Evolutionary conservation across 768 basidiomycete species (phyloP).

Genomic region (Goffeauzyma gilvescens): DNA sequence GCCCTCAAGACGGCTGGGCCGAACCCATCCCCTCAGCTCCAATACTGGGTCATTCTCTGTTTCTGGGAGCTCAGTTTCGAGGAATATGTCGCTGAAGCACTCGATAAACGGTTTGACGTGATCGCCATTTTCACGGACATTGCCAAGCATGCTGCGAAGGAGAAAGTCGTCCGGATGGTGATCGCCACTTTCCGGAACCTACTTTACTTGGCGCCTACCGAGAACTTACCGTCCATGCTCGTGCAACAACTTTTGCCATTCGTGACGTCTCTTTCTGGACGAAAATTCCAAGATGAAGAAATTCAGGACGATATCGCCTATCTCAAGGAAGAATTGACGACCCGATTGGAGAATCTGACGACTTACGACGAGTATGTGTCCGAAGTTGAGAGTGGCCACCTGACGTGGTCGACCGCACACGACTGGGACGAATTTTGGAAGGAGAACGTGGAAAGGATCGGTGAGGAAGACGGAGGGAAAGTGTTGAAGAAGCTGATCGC

Average conservation of each 20-base stretch:
- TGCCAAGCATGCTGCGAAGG: constrained; percentile 78
- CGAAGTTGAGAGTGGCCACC: constrained; percentile 68
- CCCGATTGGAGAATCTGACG: constrained; percentile 76
- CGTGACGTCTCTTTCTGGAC: constrained; percentile 55
- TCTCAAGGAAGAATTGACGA: constrained; percentile 65
- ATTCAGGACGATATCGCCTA: constrained; percentile 78
- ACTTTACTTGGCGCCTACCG: constrained; percentile 63
- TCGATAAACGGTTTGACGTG: constrained; percentile 78
- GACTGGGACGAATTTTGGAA: constrained; percentile 97
- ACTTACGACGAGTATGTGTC: constrained; percentile 93
- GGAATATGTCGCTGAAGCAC: constrained; percentile 57
- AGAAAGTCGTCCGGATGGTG: constrained; percentile 87
- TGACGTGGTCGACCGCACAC: constrained; percentile 91
- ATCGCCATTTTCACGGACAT: constrained; percentile 65
- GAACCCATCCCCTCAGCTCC: constrained; percentile 80
- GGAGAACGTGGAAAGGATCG: constrained; percentile 69
- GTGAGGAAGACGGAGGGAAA: constrained; percentile 60
- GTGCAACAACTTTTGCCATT: constrained; percentile 72
- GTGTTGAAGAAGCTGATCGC: constrained; percentile 71
- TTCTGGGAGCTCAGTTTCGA: constrained; percentile 91
- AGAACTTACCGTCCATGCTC: constrained; percentile 84
- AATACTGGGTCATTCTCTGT: constrained; percentile 81
- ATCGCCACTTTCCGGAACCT: constrained; percentile 89
- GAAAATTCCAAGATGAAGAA: constrained; percentile 93
- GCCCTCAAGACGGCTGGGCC: constrained; percentile 58